phyloP scores from a whole-genome alignment of 306 rosid species.

The Sesbania bispinosa region DNA sequence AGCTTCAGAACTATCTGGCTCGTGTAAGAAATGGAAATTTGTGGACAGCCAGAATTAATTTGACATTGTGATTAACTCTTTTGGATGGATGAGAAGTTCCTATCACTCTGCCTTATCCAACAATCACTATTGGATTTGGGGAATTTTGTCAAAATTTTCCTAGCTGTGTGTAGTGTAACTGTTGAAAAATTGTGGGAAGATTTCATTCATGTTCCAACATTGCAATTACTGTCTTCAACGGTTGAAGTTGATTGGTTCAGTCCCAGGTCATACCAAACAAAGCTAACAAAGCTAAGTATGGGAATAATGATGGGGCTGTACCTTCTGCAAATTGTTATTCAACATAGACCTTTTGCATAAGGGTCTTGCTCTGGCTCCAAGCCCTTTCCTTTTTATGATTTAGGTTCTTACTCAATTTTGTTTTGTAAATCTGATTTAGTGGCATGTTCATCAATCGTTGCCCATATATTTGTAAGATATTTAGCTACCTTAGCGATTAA shows the following conservation, averaged over 20 bases:
- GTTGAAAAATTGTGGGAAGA: neutral
- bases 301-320: conserved; percentile 14
- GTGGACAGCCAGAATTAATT: conserved; percentile 13
- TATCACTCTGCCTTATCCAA: neutral
- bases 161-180: conserved; percentile 14
- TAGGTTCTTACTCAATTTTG: conserved; percentile 36
- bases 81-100: conserved; percentile 1
- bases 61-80: conserved; percentile 23
- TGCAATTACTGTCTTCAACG: conserved; percentile 3
- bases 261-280: neutral
- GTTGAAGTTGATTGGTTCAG: conserved; percentile 20
- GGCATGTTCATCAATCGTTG: conserved; percentile 21
- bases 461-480: conserved; percentile 29
- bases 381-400: neutral
- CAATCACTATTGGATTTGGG: neutral
- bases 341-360: conserved; percentile 15
- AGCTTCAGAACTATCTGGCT: neutral
- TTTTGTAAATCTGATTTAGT: conserved; percentile 17
- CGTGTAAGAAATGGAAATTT: neutral
- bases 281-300: no score
- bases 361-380: conserved; percentile 20
- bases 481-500: conserved; percentile 17
- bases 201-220: neutral
- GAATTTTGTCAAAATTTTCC: conserved; percentile 19
- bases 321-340: neutral